These are phyloP conservation scores for Peniophora sp. DNA, from an alignment of 1,284 basidiomycete species.

Conservation along the genomic window DNA sequence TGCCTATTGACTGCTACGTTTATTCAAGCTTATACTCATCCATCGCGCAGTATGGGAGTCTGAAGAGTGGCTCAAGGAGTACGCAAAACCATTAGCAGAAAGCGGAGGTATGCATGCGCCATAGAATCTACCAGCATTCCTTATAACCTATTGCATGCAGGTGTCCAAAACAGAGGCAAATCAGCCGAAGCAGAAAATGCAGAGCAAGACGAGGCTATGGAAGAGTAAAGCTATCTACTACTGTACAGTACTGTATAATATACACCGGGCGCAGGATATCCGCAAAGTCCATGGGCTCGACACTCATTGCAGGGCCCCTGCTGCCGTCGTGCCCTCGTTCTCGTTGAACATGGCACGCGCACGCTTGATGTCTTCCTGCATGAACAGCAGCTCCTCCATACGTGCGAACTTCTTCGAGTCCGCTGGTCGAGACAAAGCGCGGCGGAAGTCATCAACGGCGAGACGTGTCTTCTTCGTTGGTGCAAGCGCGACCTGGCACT, in stretches of 20 bases:
- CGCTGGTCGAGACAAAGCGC: constrained; percentile 65
- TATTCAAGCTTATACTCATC: not conserved
- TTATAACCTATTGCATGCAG: constrained; percentile 2
- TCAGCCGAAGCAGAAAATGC: constrained; percentile 16
- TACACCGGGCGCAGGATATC: not conserved
- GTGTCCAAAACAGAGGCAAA: constrained; percentile 24
- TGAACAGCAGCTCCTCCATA: constrained; percentile 84
- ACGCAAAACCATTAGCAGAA: constrained; percentile 64
- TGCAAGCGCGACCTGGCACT: constrained; percentile 68
- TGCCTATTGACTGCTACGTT: constrained; percentile 18
- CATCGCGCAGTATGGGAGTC: constrained; percentile 70
- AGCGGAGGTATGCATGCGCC: constrained; percentile 48
- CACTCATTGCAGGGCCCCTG: not conserved
- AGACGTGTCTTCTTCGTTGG: constrained; percentile 64
- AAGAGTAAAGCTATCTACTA: constrained; percentile 31
- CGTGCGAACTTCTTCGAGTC: constrained; percentile 83
- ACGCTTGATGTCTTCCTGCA: constrained; percentile 89
- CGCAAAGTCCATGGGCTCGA: not conserved
- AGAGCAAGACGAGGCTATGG: constrained; percentile 37
- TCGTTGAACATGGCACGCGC: constrained; percentile 75
- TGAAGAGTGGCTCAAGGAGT: constrained; percentile 72
- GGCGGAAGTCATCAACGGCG: constrained; percentile 75
- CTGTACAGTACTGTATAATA: not conserved
- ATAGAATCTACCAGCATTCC: constrained; percentile 5
- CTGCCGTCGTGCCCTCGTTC: constrained; percentile 46